Conservation (phyloP, 805 yeast genomes). For the Hanseniaspora thailandica region DNA sequence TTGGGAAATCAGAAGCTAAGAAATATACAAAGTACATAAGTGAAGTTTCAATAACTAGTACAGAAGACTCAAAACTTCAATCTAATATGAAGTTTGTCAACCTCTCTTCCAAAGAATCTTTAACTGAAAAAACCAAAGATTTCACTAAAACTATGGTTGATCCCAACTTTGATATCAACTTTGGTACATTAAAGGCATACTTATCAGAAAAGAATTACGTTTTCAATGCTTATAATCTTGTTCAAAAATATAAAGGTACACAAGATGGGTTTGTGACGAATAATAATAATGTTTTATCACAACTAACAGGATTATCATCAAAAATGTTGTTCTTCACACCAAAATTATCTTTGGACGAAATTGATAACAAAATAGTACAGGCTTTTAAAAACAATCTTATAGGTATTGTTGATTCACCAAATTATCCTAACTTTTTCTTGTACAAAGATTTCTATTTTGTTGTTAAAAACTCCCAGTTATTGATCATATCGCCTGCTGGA, state of each 20-base stretch:
- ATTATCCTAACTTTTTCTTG: neutral
- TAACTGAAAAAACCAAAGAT: neutral
- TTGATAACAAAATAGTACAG: neutral
- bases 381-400: neutral
- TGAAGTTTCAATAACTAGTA: neutral
- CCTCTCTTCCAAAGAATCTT: too few relatives aligned
- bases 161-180: neutral
- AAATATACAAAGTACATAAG: too few relatives aligned
- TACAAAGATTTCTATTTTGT: neutral
- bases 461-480: neutral
- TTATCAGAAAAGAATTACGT: neutral
- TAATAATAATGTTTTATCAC: neutral
- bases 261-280: neutral
- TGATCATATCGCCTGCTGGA: neutral
- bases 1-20: neutral
- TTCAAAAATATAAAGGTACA: neutral
- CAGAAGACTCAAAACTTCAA: neutral
- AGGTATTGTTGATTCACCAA: neutral
- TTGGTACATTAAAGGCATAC: neutral
- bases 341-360: neutral
- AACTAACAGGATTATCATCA: neutral
- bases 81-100: neutral
- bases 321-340: neutral
- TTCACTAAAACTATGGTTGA: neutral
- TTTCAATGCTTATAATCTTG: neutral